These are phyloP conservation scores for Pulveroboletus sp. DNA, from an alignment of 768 basidiomycete genomes.

Conservation along the genomic window DNA sequence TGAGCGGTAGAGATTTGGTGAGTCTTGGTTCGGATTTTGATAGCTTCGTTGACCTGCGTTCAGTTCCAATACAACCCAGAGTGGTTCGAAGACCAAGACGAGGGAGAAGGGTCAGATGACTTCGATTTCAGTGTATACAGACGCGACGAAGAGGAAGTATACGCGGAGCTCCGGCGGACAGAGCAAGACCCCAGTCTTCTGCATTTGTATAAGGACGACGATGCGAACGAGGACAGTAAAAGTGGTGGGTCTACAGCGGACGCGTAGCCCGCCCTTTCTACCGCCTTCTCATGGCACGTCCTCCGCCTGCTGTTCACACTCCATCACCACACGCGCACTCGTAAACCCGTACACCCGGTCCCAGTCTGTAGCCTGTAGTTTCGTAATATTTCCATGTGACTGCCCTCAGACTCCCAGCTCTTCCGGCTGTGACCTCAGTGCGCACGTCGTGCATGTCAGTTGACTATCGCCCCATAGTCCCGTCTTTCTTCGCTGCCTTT, in stretches of 20 bases:
- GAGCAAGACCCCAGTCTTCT: conserved; percentile 15
- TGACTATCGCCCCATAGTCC: background rate
- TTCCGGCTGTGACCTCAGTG: background rate
- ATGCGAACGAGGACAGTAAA: conserved; percentile 4
- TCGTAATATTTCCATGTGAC: conserved; percentile 21
- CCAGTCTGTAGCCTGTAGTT: conserved; percentile 1
- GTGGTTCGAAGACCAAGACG: conserved; percentile 82
- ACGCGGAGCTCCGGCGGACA: conserved; percentile 22
- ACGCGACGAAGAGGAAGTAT: conserved; percentile 30
- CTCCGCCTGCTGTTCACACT: background rate
- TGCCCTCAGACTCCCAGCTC: background rate
- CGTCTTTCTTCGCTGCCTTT: background rate
- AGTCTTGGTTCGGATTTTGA: conserved; percentile 21
- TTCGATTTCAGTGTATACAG: conserved; percentile 63
- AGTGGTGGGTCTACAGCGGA: conserved; percentile 1
- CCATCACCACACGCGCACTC: background rate
- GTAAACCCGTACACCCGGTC: background rate
- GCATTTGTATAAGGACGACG: conserved; percentile 22
- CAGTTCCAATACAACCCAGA: conserved; percentile 96
- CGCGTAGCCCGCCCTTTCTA: background rate
- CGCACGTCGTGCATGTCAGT: conserved; percentile 3
- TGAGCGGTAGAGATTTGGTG: conserved; percentile 95
- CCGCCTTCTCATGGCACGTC: background rate
- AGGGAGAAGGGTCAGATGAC: conserved; percentile 38
- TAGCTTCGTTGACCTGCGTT: conserved; percentile 6